phyloP scores from a whole-genome alignment of 306 rosid species.

The Crataegus laevigata region DNA sequence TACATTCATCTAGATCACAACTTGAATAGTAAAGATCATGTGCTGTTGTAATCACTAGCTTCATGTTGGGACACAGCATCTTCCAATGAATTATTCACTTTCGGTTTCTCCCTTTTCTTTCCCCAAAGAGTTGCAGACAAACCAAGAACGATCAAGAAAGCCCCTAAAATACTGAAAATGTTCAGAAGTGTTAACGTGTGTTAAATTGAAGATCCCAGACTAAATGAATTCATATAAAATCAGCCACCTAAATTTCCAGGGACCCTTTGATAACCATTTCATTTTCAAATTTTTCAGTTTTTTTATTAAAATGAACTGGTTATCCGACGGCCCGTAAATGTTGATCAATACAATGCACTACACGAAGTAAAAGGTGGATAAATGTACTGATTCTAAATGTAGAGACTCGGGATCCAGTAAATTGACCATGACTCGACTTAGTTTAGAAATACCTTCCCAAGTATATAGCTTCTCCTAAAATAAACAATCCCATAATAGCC shows the following conservation, averaged over 20 bases:
- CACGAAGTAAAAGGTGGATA: no score
- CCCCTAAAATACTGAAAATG: slow-evolving; percentile 10
- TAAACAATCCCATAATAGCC: slow-evolving; percentile 8
- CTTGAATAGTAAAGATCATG: not conserved
- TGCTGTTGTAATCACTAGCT: not conserved
- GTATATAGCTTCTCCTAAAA: slow-evolving; percentile 16
- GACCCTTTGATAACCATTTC: no score
- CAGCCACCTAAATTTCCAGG: no score
- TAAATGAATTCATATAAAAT: no score
- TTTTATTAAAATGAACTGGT: no score
- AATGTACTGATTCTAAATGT: no score
- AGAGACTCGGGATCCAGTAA: no score
- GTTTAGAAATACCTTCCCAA: slow-evolving; percentile 14
- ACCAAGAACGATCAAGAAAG: slow-evolving; percentile 13
- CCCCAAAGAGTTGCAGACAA: slow-evolving; percentile 18
- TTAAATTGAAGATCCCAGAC: not conserved
- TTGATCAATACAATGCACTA: no score
- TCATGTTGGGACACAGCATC: not conserved
- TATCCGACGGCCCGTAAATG: no score
- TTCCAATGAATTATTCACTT: not conserved
- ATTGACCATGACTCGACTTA: not conserved
- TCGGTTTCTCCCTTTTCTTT: slow-evolving; percentile 10
- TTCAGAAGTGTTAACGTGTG: not conserved
- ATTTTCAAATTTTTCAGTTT: no score
- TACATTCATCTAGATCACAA: not conserved